A percentile compares a stretch with the other conserved stretches of the same genome.
Conservation (phyloP, 75 land plant species). For the Azolla pinnata region DNA sequence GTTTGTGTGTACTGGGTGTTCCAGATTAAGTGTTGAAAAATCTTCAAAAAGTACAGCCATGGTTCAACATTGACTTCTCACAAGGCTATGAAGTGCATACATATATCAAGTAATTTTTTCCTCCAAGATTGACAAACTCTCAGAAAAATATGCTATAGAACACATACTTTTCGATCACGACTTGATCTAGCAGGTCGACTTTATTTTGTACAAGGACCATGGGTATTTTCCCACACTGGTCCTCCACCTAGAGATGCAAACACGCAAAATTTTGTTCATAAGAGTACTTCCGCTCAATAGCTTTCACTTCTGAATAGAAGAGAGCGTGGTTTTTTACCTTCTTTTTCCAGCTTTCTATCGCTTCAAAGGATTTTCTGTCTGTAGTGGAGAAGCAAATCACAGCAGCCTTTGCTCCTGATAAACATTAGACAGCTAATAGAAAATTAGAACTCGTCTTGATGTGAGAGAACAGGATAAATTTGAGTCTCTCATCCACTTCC, state of each 20-base stretch:
- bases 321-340: constrained; percentile 13
- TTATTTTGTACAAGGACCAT: constrained; percentile 38
- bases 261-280: neutral
- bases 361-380: constrained; percentile 30
- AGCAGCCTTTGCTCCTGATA: constrained; percentile 37
- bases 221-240: constrained; percentile 32
- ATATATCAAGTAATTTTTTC: too few species aligned
- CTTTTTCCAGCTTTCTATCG: constrained; percentile 24
- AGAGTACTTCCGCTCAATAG: neutral
- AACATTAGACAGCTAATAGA: too few species aligned
- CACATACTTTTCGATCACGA: constrained; percentile 21
- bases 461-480: too few species aligned
- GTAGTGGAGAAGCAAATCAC: constrained; percentile 31
- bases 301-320: neutral
- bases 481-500: too few species aligned
- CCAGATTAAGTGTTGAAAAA: too few species aligned
- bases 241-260: constrained; percentile 21
- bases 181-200: constrained; percentile 33
- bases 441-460: too few species aligned
- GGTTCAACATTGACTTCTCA: too few species aligned
- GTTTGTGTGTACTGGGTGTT: too few species aligned
- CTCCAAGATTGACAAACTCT: too few species aligned
- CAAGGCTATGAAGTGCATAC: too few species aligned
- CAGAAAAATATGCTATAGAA: neutral
- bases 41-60: too few species aligned